These are phyloP conservation scores for Naematelia encephala DNA, from an alignment of 768 basidiomycete genomes.

Conservation along the genomic window DNA sequence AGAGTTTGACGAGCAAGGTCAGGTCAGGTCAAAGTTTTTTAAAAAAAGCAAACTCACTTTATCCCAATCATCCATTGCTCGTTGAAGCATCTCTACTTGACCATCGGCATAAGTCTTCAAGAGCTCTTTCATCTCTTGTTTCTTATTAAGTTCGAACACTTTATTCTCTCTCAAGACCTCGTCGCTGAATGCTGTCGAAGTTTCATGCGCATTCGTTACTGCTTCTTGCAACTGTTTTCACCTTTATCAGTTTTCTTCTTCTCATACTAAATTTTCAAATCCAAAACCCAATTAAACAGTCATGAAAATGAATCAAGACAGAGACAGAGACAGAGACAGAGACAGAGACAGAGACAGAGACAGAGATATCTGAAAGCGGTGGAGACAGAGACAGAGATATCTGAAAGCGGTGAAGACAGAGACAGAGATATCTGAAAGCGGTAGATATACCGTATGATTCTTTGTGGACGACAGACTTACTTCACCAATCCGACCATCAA, in stretches of 20 bases:
- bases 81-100: slow-evolving; percentile 88
- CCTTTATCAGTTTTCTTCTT: neutral
- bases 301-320: too few species aligned
- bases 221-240: slow-evolving; percentile 81
- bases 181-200: slow-evolving; percentile 92
- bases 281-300: too few species aligned
- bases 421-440: neutral
- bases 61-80: slow-evolving; percentile 99
- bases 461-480: slow-evolving; percentile 53
- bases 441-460: too few species aligned
- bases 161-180: slow-evolving; percentile 88
- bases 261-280: too few species aligned
- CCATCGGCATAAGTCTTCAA: slow-evolving; percentile 83
- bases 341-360: too few species aligned
- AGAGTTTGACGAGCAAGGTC: too few species aligned
- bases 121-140: slow-evolving; percentile 96
- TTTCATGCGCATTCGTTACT: slow-evolving; percentile 89
- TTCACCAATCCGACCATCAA: slow-evolving; percentile 94
- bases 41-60: slow-evolving; percentile 6
- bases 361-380: too few species aligned
- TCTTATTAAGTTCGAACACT: slow-evolving; percentile 83
- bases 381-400: too few species aligned
- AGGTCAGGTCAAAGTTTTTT: too few species aligned
- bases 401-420: too few species aligned
- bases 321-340: too few species aligned